phyloP scores from a whole-genome alignment of 192 early-diverging fungal genomes.

The Mortierella antarctica region DNA sequence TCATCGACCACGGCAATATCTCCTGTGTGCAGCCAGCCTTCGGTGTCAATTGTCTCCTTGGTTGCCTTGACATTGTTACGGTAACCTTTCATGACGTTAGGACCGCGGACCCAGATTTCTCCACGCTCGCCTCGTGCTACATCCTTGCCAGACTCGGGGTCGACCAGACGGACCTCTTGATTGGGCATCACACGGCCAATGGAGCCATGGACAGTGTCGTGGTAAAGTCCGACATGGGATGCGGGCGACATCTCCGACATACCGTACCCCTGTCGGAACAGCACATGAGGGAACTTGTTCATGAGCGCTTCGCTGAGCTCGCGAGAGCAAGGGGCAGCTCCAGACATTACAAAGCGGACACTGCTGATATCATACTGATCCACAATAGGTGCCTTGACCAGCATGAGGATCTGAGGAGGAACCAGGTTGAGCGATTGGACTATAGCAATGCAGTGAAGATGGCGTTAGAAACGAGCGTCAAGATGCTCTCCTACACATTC shows the following conservation, averaged over 20 bases:
- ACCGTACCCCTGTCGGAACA: slow-evolving; percentile 75
- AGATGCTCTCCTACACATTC: not conserved
- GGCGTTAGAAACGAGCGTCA: not conserved
- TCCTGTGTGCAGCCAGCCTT: slow-evolving; percentile 86
- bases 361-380: slow-evolving; percentile 70
- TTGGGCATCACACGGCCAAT: slow-evolving; percentile 80
- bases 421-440: slow-evolving; percentile 57
- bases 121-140: slow-evolving; percentile 65
- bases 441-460: not conserved
- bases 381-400: slow-evolving; percentile 74
- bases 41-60: slow-evolving; percentile 71
- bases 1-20: slow-evolving; percentile 81
- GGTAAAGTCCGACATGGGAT: slow-evolving; percentile 45
- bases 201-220: slow-evolving; percentile 57
- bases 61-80: slow-evolving; percentile 84
- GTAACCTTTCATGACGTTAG: slow-evolving; percentile 92
- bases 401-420: slow-evolving; percentile 75
- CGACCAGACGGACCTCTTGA: slow-evolving; percentile 79
- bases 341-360: slow-evolving; percentile 62
- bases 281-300: slow-evolving; percentile 19
- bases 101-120: slow-evolving; percentile 89
- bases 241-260: slow-evolving; percentile 76
- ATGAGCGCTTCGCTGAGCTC: slow-evolving; percentile 57
- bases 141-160: slow-evolving; percentile 66
- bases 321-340: slow-evolving; percentile 75